Evolutionary conservation across 2,329 filamentous ascomycete genomes (phyloP).

Genomic region (Zopfia rhizophila): DNA sequence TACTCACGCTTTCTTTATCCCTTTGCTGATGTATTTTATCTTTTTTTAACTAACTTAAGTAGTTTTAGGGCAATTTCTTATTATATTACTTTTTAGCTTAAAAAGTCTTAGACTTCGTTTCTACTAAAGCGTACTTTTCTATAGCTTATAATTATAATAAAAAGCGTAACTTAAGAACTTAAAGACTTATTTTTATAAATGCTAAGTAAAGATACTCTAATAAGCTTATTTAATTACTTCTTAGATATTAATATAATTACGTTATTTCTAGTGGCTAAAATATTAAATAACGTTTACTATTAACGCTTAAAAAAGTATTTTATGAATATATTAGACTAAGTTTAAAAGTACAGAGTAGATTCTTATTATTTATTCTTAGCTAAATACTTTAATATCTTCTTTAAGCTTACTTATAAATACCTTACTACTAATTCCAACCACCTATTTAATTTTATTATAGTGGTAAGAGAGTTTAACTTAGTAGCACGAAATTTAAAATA

Average conservation of each 20-base stretch:
- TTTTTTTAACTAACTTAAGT: no score
- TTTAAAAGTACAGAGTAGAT: constrained; percentile 21
- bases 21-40: no score
- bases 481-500: constrained; percentile 25
- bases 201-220: no score
- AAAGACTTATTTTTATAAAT: no score
- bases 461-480: constrained; percentile 28
- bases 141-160: no score
- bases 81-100: no score
- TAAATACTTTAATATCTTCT: constrained; percentile 31
- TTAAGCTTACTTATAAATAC: constrained; percentile 25
- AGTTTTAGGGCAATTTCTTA: no score
- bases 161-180: no score
- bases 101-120: no score
- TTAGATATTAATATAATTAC: constrained; percentile 33
- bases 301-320: constrained; percentile 31
- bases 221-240: no score
- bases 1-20: no score
- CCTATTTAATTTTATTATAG: constrained; percentile 34
- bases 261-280: constrained; percentile 19
- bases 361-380: constrained; percentile 29
- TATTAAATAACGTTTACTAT: constrained; percentile 24
- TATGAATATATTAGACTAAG: constrained; percentile 27
- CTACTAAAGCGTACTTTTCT: no score
- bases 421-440: constrained; percentile 18